Evolutionary conservation across 495 filamentous ascomycete genomes (phyloP), one percentile per base, ranked within the genome.

Genomic region (Xylaria telfairii): DNA sequence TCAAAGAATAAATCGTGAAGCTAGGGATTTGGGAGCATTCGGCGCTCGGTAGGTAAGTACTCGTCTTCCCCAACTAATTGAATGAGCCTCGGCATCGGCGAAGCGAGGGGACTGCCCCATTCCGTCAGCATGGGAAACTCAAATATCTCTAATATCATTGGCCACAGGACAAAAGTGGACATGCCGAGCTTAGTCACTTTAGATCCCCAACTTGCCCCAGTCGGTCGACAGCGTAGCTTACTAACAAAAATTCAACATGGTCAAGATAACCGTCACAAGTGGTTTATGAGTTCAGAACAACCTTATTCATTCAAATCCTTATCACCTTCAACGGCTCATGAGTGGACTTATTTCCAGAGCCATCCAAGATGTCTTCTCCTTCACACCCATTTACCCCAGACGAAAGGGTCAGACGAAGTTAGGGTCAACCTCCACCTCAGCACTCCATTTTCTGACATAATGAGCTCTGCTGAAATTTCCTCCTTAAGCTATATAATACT

Each of bases 61-160:
- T 57, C 12, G 19, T 28, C 39, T 39, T 4, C 39, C 65, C 42
- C 39, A 37, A 37, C 30, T 46, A 8, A 34, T 24, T 42, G 49
- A 42, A 65, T 57, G 68, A 70, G 61, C 68, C 68, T 70, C 68
- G 68, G 68, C 68, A 65, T 70, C 49, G 68, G 41, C 49, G 32
- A 63, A 69, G 39, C 44, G 46, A 65, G 32, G 44, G 24, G 32
- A 47, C 60, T 26, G 26, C 24, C 26, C 51, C 51, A 13, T 53
- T 41, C 37, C 32, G 30, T 37, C 28, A 39, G 47, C 28, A 34
- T 41, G 67, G 46, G 13, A 44, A 41, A 15, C 49, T 41, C 17
- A 59, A 69, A 62, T 69, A 64, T 19, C 46, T 51, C 41, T 5
- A 4, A 15, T 63, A 5, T 56, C 21, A 70, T 70, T 70, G 68